A percentile compares a stretch with the other conserved stretches of the same genome.
Conservation (phyloP, 2,329 filamentous ascomycete species). For the Myriangium duriaei region DNA sequence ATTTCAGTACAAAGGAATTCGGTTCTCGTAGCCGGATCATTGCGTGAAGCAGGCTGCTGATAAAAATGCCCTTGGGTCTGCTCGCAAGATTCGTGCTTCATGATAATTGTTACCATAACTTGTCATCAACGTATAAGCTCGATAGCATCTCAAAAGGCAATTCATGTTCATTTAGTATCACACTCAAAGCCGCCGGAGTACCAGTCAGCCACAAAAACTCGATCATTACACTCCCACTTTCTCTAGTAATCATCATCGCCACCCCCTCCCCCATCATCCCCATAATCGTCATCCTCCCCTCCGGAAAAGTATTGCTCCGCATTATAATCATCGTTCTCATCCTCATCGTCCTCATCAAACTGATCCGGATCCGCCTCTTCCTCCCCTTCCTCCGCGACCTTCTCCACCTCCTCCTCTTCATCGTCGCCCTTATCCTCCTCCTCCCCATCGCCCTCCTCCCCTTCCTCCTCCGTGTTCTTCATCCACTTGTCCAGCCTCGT, state of each 20-base stretch:
- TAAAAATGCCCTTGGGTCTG: too few species aligned
- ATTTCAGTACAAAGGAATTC: too few species aligned
- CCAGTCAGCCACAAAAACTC: too few species aligned
- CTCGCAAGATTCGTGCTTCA: too few species aligned
- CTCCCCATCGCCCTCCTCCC: constrained; percentile 28
- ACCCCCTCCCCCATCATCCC: constrained; percentile 39
- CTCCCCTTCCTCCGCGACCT: constrained; percentile 38
- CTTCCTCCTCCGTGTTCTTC: constrained; percentile 27
- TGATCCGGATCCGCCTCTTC: constrained; percentile 51
- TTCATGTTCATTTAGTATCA: too few species aligned
- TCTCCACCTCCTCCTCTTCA: constrained; percentile 33
- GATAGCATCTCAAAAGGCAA: too few species aligned
- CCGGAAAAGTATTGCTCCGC: constrained; percentile 53
- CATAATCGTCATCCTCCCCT: constrained; percentile 45
- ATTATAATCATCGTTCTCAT: constrained; percentile 49
- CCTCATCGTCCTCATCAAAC: constrained; percentile 43
- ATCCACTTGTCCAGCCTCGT: constrained; percentile 10
- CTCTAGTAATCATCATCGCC: constrained; percentile 29
- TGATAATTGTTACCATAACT: too few species aligned
- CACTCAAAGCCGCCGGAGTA: too few species aligned
- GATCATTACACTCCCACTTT: too few species aligned
- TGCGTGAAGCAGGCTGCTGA: too few species aligned
- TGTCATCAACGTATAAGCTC: too few species aligned
- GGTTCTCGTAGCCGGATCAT: too few species aligned
- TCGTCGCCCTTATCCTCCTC: constrained; percentile 23